Evolutionary conservation across 495 filamentous ascomycete genomes (phyloP).

Genomic region (Aspergillus wentii): DNA sequence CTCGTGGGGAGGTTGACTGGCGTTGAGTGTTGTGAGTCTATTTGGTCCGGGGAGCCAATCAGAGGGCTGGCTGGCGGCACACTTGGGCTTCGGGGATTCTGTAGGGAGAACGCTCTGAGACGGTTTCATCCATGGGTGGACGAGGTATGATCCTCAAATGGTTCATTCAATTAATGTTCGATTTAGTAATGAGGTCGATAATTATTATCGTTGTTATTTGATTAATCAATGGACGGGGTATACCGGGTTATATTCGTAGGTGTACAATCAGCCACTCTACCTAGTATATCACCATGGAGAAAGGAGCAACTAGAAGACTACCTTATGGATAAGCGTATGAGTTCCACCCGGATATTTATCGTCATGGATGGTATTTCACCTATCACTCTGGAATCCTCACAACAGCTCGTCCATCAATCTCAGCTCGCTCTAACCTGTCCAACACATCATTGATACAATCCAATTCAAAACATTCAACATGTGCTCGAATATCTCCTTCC

Average conservation of each 20-base stretch:
- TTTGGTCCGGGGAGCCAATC: slow-evolving; percentile 23
- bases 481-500: slow-evolving; percentile 30
- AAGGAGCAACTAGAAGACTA: too few relatives aligned
- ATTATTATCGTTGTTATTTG: too few relatives aligned
- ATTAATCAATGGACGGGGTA: too few relatives aligned
- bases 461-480: slow-evolving; percentile 36
- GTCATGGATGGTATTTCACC: too few relatives aligned
- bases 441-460: slow-evolving; percentile 36
- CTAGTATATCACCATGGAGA: too few relatives aligned
- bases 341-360: too few relatives aligned
- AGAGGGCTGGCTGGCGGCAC: slow-evolving; percentile 16
- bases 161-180: too few relatives aligned
- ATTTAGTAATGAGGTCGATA: too few relatives aligned
- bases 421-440: slow-evolving; percentile 31
- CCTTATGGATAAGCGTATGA: too few relatives aligned
- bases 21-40: slow-evolving; percentile 5
- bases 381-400: slow-evolving; percentile 31
- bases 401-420: slow-evolving; percentile 38
- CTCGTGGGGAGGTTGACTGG: slow-evolving; percentile 1
- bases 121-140: neutral
- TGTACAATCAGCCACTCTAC: too few relatives aligned
- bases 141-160: too few relatives aligned
- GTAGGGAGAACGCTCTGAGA: neutral
- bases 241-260: too few relatives aligned
- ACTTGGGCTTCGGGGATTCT: slow-evolving; percentile 8